Base-by-base conservation (phyloP, 2,329 filamentous ascomycete species). In the Epichloe baconii region DNA sequence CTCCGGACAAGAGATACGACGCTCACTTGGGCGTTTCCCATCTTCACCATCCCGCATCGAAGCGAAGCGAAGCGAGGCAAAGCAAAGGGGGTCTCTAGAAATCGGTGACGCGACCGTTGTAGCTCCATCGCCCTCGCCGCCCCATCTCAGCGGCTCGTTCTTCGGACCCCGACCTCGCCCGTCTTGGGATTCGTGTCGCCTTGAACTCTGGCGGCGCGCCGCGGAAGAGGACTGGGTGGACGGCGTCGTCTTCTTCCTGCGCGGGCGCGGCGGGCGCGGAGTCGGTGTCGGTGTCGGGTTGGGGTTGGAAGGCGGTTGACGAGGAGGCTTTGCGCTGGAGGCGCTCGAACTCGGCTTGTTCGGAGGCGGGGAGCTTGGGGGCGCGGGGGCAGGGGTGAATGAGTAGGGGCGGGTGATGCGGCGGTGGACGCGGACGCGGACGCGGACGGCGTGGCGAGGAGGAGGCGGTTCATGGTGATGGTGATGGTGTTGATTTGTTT, bases 161-260 rank as follows among this genome's bases (percentile, higher is more conserved):
- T 97, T 98, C 5, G 93, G 93, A 1, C 93, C 93, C 93, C 93
- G 11, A 96, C 81, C 75, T 98, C 93, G 23, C 93, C 93, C 1
- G 93, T 98, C 74, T 84, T 85, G 3, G 93, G 93, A 67, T 98
- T 97, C 51, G 75, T 77, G 50, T 97, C 90, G 53, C 93, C 93
- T 58, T 91, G 83, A 98, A 98, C 71, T 97, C 91, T 2, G 93
- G 90, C 61, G 83, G 79, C 43, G 89, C 85, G 37, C 91, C 91
- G 56, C 82, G 73, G 56, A 84, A 75, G 52, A 91, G 71, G 54
- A 17, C 80, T 82, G 47, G 71, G 41, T 76, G 77, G n/a, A 71
- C 5, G 23, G 5, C 5, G 23, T 23, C 23, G 5, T 23, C 58
- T 44, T 23, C 10, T 54, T 51, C 8, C 7, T 10, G 26, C 53